Percentiles rank a stretch among this genome's conserved stretches.
These are phyloP conservation scores for Boletus sp. DNA, from an alignment of 768 basidiomycete genomes.

Conservation along the genomic window DNA sequence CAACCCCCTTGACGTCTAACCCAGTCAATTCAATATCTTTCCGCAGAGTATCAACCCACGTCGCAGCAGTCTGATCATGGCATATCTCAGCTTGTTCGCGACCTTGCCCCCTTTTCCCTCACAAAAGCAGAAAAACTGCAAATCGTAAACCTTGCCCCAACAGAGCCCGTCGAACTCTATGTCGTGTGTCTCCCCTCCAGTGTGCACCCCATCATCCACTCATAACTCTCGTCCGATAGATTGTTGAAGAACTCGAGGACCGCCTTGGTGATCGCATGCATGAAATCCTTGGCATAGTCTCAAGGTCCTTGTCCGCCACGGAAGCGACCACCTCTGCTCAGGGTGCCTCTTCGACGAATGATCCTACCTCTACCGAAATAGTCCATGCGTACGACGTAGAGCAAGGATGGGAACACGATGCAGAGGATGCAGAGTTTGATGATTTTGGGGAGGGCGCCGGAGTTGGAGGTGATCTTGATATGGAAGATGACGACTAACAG, in stretches of 20 bases:
- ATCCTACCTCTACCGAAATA: background rate
- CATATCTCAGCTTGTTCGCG: conserved; percentile 62
- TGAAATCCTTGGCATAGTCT: conserved; percentile 59
- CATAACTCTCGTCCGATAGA: conserved; percentile 43
- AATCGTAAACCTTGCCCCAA: conserved; percentile 86
- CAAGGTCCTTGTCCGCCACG: conserved; percentile 35
- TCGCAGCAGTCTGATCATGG: conserved; percentile 59
- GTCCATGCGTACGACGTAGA: conserved; percentile 22
- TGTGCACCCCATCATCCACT: background rate
- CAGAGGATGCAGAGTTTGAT: conserved; percentile 57
- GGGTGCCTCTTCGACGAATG: background rate
- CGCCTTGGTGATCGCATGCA: conserved; percentile 69
- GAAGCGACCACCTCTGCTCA: background rate
- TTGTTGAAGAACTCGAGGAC: conserved; percentile 89
- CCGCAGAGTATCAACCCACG: conserved; percentile 70
- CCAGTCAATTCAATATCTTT: conserved; percentile 84
- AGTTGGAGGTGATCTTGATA: conserved; percentile 68
- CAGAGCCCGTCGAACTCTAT: conserved; percentile 80
- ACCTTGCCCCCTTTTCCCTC: conserved; percentile 63
- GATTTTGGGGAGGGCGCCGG: conserved; percentile 65
- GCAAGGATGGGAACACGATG: conserved; percentile 34
- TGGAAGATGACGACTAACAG: conserved; percentile 50
- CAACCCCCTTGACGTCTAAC: background rate
- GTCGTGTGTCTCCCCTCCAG: conserved; percentile 54
- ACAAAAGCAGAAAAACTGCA: conserved; percentile 93